These are phyloP conservation scores for Parachlorella kessleri DNA, from an alignment of 139 green algal species.

Conservation along the genomic window DNA sequence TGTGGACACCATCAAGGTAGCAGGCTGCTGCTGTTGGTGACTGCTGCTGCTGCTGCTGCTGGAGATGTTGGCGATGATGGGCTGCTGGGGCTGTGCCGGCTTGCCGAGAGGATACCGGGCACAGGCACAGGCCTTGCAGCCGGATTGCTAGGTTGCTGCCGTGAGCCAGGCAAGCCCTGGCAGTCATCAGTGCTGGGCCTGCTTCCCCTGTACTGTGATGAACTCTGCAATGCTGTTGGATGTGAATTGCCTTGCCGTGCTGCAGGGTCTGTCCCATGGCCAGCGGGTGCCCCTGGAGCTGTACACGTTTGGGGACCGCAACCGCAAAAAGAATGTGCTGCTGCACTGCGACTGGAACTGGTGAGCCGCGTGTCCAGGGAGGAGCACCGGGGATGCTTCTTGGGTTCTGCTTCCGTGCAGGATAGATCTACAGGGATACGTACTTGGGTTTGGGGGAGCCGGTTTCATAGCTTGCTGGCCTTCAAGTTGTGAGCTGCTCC, in stretches of 20 bases:
- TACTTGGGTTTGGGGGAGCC: not conserved
- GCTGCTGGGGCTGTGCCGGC: constrained; percentile 27
- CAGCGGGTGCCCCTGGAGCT: constrained; percentile 79
- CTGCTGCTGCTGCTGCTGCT: no score
- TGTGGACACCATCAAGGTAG: constrained; percentile 18
- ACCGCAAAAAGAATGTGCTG: constrained; percentile 50
- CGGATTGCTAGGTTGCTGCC: no score
- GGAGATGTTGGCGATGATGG: not conserved
- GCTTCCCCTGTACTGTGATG: no score
- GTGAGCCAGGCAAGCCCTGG: no score
- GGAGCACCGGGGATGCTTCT: not conserved
- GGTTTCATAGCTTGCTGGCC: not conserved
- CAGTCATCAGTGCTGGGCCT: no score
- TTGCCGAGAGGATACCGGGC: no score
- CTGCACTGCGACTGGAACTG: constrained; percentile 73
- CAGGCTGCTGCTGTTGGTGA: no score
- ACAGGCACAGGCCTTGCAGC: no score
- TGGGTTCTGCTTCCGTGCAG: not conserved
- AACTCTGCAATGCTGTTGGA: no score
- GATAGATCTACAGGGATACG: not conserved
- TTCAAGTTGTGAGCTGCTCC: not conserved
- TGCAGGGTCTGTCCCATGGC: constrained; percentile 55
- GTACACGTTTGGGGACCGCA: constrained; percentile 62
- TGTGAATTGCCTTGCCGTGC: no score
- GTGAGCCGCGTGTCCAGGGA: constrained; percentile 37